Conservation (phyloP, 495 filamentous ascomycete species). For the Clohesyomyces aquaticus region DNA sequence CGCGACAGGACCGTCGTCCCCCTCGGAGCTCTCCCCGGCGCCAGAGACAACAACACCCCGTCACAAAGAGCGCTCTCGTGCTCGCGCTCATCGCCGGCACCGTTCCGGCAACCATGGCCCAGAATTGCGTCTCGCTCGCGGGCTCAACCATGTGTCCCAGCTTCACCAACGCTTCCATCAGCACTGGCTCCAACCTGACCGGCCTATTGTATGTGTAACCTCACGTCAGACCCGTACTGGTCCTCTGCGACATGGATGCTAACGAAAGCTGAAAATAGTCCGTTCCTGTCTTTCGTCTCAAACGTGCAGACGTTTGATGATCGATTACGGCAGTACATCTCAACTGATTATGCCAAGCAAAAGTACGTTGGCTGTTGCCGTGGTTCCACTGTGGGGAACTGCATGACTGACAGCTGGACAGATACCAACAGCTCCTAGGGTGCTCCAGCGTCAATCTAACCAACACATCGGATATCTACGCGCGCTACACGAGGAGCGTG, state of each 20-base stretch:
- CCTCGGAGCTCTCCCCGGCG: conserved; percentile 19
- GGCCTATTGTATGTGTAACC: conserved; percentile 72
- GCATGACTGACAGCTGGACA: conserved; percentile 45
- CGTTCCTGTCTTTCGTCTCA: conserved; percentile 83
- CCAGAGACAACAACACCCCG: conserved; percentile 13
- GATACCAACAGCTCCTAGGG: conserved; percentile 77
- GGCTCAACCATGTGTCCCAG: conserved; percentile 81
- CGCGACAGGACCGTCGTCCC: conserved; percentile 14
- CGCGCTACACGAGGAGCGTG: conserved; percentile 88
- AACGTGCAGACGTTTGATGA: conserved; percentile 77
- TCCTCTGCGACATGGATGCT: conserved; percentile 32
- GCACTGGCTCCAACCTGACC: conserved; percentile 66
- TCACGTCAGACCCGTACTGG: conserved; percentile 24
- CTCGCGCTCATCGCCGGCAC: conserved; percentile 36
- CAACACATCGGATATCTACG: conserved; percentile 85
- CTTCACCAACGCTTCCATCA: conserved; percentile 80
- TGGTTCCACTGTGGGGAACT: conserved; percentile 20
- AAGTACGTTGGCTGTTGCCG: conserved; percentile 62
- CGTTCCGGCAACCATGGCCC: conserved; percentile 42
- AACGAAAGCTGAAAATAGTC: conserved; percentile 55
- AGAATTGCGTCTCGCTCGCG: conserved; percentile 74
- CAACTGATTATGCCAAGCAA: conserved; percentile 68
- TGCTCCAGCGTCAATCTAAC: conserved; percentile 77
- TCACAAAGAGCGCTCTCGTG: conserved; percentile 25
- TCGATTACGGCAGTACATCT: conserved; percentile 72